Percentiles rank a stretch among this genome's conserved stretches.
Conservation (phyloP, 2,329 filamentous ascomycete species). For the Xylariaceae sp. region DNA sequence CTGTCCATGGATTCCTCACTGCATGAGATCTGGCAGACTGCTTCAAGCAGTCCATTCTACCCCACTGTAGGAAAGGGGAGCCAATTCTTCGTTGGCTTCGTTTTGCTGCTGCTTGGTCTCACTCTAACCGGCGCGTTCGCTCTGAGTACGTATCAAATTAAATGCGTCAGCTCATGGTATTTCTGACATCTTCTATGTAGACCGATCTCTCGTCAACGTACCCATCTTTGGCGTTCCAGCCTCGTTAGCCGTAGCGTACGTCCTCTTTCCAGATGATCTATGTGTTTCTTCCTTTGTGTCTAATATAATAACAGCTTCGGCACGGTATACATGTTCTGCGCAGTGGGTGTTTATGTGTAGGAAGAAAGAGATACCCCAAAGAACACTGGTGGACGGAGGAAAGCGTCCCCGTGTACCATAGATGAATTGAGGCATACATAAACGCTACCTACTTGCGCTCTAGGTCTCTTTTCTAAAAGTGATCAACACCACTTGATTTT, state of each 20-base stretch:
- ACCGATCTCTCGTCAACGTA: slow-evolving; percentile 80
- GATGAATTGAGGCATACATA: slow-evolving; percentile 44
- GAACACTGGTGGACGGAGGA: slow-evolving; percentile 32
- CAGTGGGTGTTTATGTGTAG: slow-evolving; percentile 97
- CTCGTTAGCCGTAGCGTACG: slow-evolving; percentile 88
- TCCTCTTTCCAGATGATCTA: slow-evolving; percentile 25
- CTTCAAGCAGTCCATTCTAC: slow-evolving; percentile 82
- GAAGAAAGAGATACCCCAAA: slow-evolving; percentile 40
- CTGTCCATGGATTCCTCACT: slow-evolving; percentile 78
- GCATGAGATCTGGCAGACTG: slow-evolving; percentile 91
- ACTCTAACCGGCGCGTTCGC: slow-evolving; percentile 80
- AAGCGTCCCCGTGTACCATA: slow-evolving; percentile 48
- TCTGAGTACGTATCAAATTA: slow-evolving; percentile 67
- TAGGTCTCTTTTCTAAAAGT: slow-evolving; percentile 27
- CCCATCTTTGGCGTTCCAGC: slow-evolving; percentile 82
- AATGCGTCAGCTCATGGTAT: not conserved
- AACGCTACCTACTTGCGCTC: slow-evolving; percentile 32
- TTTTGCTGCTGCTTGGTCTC: slow-evolving; percentile 74
- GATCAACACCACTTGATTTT: slow-evolving; percentile 25
- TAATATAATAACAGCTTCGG: slow-evolving; percentile 70
- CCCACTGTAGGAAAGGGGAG: slow-evolving; percentile 79
- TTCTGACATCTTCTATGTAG: slow-evolving; percentile 52
- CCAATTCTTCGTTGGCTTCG: slow-evolving; percentile 83
- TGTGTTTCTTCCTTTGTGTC: slow-evolving; percentile 14
- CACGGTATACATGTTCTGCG: slow-evolving; percentile 98